These are phyloP conservation scores for Spathaspora passalidarum DNA, from an alignment of 805 yeast genomes.

Conservation along the genomic window DNA sequence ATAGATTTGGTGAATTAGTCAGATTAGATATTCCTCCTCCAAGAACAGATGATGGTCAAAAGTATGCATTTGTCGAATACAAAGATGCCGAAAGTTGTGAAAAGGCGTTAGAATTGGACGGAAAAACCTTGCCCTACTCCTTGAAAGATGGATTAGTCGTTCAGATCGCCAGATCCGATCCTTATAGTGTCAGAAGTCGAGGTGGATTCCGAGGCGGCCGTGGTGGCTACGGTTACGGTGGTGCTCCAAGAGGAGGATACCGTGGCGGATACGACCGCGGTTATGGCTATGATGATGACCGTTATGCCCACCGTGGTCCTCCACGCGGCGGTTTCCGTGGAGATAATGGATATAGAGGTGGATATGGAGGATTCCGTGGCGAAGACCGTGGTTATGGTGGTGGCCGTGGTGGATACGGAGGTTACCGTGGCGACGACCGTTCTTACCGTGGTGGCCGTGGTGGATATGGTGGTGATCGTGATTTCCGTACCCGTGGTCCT, in stretches of 20 bases:
- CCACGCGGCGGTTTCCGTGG: slow-evolving; percentile 11
- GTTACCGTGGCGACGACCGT: slow-evolving; percentile 14
- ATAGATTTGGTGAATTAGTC: slow-evolving; percentile 54
- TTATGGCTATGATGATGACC: slow-evolving; percentile 16
- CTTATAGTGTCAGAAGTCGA: slow-evolving; percentile 38
- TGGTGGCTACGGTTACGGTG: slow-evolving; percentile 26
- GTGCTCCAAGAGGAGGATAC: slow-evolving; percentile 18
- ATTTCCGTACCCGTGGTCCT: slow-evolving; percentile 13
- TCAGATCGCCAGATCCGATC: slow-evolving; percentile 56
- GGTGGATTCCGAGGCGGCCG: slow-evolving; percentile 30
- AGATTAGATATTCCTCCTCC: slow-evolving; percentile 65
- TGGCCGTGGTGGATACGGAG: slow-evolving; percentile 17
- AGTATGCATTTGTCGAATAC: slow-evolving; percentile 64
- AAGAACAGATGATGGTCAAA: slow-evolving; percentile 54
- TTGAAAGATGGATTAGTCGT: slow-evolving; percentile 43
- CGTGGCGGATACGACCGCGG: slow-evolving; percentile 15
- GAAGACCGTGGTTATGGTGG: slow-evolving; percentile 16
- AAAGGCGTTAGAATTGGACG: slow-evolving; percentile 47
- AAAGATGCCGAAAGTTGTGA: slow-evolving; percentile 51
- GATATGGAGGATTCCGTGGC: slow-evolving; percentile 18
- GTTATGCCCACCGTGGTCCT: slow-evolving; percentile 15
- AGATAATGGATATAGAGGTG: slow-evolving; percentile 11
- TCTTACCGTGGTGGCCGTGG: slow-evolving; percentile 15
- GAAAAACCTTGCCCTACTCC: slow-evolving; percentile 43
- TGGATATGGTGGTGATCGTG: slow-evolving; percentile 8